Evolutionary conservation across 371 early-diverging fungal genomes (phyloP), one percentile per base, ranked within the genome.

Genomic region (Saksenaea oblongispora): DNA sequence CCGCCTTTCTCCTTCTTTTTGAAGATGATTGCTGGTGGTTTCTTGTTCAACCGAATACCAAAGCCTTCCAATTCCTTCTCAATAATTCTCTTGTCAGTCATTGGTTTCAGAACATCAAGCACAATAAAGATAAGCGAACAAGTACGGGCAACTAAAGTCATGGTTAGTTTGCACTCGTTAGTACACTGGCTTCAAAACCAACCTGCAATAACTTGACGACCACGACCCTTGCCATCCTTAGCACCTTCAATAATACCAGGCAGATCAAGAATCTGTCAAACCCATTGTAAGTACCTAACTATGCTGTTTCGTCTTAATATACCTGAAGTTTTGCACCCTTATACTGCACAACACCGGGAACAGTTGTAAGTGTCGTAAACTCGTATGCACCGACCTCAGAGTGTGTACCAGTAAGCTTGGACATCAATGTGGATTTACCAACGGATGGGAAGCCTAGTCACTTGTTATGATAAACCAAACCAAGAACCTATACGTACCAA

Each of bases 191-290:
- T 36, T 18, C 14, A 2, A 22, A n/a, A 26, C 67, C 58, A 87
- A 71, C 88, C 87, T 34, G 88, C 89, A 69, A 91, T 78, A 61
- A 94, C 97, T 79, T 95, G 96, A 74, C 95, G 88, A 79, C 99
- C 99, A 79, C 99, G 91, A 75, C 99, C 99, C 74, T 98, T 98
- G 62, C 99, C 99, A 74, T 98, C 97, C 66, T 98, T 92, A 58
- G 99, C 99, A 61, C 99, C 99, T 77, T 99, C 99, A 67, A 99
- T 98, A 84, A 99, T 98, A 61, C 99, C 98, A 5, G 99, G 99
- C 67, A 82, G 71, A 79, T 82, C 83, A 57, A 82, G 80, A 69
- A 82, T 82, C 79, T 80, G 53, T 15, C 3, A 27, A 26, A 9
- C 13, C 9, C 41, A 14, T 47, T 26, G 14, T 35, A 7, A 24